Evolutionary conservation across 2,329 filamentous ascomycete genomes (phyloP).

Genomic region (Aspergillus costaricaensis): DNA sequence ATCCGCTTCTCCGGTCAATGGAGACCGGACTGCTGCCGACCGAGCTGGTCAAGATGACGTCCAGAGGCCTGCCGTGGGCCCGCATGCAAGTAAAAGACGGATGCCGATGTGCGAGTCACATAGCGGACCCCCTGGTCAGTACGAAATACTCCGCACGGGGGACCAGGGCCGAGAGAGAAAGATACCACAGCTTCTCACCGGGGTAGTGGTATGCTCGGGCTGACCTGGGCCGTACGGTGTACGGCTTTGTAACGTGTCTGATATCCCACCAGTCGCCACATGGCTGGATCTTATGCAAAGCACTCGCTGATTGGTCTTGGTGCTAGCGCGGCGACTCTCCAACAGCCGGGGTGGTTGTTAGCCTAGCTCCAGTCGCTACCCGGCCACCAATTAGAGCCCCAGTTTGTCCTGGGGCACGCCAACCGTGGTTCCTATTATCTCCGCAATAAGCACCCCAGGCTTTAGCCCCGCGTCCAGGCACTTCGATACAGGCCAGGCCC

Average conservation of each 20-base stretch:
- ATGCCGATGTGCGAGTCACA: neutral
- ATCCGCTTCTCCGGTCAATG: neutral
- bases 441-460: constrained; percentile 3
- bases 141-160: neutral
- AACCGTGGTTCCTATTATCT: constrained; percentile 2
- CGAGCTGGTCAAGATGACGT: neutral
- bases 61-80: neutral
- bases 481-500: neutral
- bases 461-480: constrained; percentile 3
- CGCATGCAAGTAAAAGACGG: neutral
- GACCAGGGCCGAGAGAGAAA: neutral
- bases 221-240: neutral
- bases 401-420: neutral
- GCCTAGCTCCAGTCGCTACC: neutral
- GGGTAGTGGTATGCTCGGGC: neutral
- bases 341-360: neutral
- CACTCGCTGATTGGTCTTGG: neutral
- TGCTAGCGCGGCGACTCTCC: neutral
- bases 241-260: neutral
- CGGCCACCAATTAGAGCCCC: neutral
- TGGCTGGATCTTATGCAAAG: neutral
- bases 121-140: neutral
- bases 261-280: constrained; percentile 1
- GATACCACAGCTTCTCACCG: neutral
- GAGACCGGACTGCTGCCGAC: neutral